Conservation (phyloP, 352 stramenopile species). For the Phytophthora tubulina region DNA sequence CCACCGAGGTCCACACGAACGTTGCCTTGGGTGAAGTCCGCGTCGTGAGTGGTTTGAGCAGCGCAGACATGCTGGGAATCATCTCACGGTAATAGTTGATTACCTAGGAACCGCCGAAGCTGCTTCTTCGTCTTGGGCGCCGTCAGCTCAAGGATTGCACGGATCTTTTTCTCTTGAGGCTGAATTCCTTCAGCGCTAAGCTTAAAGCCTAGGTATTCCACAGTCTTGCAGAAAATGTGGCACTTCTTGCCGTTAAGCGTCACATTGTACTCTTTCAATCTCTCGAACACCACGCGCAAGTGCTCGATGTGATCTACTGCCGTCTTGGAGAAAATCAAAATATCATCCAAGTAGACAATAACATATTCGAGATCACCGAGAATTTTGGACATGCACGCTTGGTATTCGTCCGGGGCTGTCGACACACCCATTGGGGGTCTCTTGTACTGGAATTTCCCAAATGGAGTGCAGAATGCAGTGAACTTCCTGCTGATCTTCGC, state of each 20-base stretch:
- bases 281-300: slow-evolving; percentile 3
- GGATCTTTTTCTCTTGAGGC: slow-evolving; percentile 18
- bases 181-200: slow-evolving; percentile 12
- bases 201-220: slow-evolving; percentile 10
- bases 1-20: slow-evolving; percentile 10
- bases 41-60: neutral
- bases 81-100: slow-evolving; percentile 25
- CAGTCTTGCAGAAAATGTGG: slow-evolving; percentile 7
- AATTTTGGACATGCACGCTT: slow-evolving; percentile 22
- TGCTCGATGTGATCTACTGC: slow-evolving; percentile 16
- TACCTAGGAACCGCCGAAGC: neutral
- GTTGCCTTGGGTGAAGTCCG: neutral
- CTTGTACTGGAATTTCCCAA: slow-evolving; percentile 22
- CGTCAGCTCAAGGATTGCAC: neutral
- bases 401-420: slow-evolving; percentile 23
- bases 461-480: slow-evolving; percentile 9
- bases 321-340: slow-evolving; percentile 18
- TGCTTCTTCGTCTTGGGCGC: slow-evolving; percentile 1
- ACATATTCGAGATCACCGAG: slow-evolving; percentile 14
- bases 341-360: slow-evolving; percentile 22
- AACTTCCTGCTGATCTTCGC: neutral
- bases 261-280: slow-evolving; percentile 9
- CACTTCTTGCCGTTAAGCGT: slow-evolving; percentile 11
- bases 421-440: slow-evolving; percentile 20
- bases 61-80: slow-evolving; percentile 4